Evolutionary conservation across 176 grass and related monocot genomes (phyloP).

Genomic region (Areca catechu): DNA sequence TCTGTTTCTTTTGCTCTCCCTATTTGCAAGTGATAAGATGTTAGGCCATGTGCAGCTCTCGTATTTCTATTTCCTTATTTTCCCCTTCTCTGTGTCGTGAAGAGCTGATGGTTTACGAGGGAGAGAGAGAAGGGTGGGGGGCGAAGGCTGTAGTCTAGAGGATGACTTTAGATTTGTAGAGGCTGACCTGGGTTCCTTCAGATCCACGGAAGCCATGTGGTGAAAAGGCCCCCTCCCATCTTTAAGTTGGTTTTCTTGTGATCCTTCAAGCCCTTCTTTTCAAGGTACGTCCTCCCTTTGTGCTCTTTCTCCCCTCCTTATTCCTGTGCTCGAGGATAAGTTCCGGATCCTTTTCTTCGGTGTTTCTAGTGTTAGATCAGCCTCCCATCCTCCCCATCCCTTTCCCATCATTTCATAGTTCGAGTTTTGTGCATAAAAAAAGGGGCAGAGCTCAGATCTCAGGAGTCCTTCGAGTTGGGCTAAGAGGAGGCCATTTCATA

Average conservation of each 20-base stretch:
- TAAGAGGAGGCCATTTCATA: neutral
- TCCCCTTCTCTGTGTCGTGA: too few species aligned
- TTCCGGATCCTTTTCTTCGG: neutral
- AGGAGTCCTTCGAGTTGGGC: neutral
- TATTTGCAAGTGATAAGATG: too few species aligned
- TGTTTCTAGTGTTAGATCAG: neutral
- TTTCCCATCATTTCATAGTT: neutral
- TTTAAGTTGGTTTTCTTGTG: too few species aligned
- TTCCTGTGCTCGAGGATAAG: conserved; percentile 4
- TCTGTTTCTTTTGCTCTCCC: too few species aligned
- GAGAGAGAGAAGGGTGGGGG: neutral
- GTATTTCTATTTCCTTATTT: too few species aligned
- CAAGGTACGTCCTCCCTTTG: neutral
- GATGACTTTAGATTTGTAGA: neutral
- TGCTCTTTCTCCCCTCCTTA: neutral
- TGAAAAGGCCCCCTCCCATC: neutral
- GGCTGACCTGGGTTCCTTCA: conserved; percentile 5
- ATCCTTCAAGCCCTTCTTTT: neutral
- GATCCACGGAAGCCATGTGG: neutral
- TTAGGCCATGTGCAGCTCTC: too few species aligned
- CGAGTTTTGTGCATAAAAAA: neutral
- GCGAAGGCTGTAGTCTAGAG: neutral
- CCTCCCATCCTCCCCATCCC: neutral
- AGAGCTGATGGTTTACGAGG: neutral
- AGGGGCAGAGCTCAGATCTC: neutral